Percentiles rank a stretch among this genome's conserved stretches.
Evolutionary conservation across 495 filamentous ascomycete species (phyloP).

Genomic region (Podospora pseudoanserina): DNA sequence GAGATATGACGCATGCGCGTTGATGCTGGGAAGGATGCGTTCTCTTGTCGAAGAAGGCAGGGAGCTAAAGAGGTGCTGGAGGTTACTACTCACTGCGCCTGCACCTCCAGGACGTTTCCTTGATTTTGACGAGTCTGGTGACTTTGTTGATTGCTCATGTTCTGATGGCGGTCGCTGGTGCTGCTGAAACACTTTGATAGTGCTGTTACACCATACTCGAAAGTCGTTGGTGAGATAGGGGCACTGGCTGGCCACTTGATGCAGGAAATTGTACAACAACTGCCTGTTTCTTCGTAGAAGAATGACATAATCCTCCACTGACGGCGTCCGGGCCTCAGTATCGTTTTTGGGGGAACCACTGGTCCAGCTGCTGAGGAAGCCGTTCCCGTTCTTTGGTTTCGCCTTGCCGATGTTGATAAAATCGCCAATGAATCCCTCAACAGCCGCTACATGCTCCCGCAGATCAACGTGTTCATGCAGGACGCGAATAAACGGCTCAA

Average conservation of each 20-base stretch:
- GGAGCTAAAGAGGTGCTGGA: slow-evolving; percentile 45
- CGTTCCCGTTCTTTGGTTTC: slow-evolving; percentile 19
- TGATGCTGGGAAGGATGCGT: slow-evolving; percentile 40
- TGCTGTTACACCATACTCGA: slow-evolving; percentile 34
- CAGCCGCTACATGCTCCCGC: slow-evolving; percentile 52
- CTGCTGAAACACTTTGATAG: slow-evolving; percentile 31
- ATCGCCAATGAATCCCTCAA: slow-evolving; percentile 57
- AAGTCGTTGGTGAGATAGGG: slow-evolving; percentile 53
- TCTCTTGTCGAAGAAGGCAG: slow-evolving; percentile 40
- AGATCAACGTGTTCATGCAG: slow-evolving; percentile 64
- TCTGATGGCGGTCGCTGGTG: not conserved
- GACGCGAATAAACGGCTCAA: slow-evolving; percentile 62
- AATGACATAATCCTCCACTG: slow-evolving; percentile 59
- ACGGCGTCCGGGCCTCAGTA: slow-evolving; percentile 33
- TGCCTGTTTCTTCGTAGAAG: slow-evolving; percentile 53
- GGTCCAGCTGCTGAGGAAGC: not conserved
- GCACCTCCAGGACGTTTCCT: slow-evolving; percentile 24
- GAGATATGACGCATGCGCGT: slow-evolving; percentile 55
- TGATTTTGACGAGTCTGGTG: not conserved
- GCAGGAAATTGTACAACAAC: slow-evolving; percentile 57
- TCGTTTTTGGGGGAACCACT: slow-evolving; percentile 19
- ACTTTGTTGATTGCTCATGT: not conserved
- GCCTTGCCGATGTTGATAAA: slow-evolving; percentile 50
- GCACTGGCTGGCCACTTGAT: slow-evolving; percentile 59
- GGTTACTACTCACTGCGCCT: slow-evolving; percentile 41